phyloP scores from a whole-genome alignment of 2,329 filamentous ascomycete species.

The Cryphonectria japonica region DNA sequence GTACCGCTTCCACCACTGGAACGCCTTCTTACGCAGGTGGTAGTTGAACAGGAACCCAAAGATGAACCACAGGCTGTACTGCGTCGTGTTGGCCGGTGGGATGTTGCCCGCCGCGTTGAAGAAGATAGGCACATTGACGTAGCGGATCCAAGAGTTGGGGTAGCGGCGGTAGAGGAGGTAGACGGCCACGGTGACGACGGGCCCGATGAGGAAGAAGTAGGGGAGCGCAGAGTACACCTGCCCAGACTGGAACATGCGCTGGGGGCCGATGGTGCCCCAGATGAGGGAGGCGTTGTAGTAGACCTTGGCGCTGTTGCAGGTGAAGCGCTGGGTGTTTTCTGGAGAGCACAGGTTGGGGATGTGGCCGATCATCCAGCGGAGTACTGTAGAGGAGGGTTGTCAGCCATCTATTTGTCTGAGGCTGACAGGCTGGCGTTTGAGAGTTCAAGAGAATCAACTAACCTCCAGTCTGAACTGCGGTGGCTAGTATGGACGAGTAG shows the following conservation, averaged over 20 bases:
- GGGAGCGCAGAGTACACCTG: slow-evolving; percentile 38
- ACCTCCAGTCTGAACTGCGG: slow-evolving; percentile 40
- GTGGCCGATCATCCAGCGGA: slow-evolving; percentile 37
- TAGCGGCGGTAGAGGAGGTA: slow-evolving; percentile 37
- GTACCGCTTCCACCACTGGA: slow-evolving; percentile 41
- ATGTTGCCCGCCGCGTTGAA: slow-evolving; percentile 41
- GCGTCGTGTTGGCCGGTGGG: slow-evolving; percentile 39
- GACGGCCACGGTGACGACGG: slow-evolving; percentile 38
- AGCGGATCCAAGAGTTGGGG: slow-evolving; percentile 39
- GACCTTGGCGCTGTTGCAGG: slow-evolving; percentile 39
- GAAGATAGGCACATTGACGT: slow-evolving; percentile 40
- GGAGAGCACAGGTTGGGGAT: slow-evolving; percentile 37
- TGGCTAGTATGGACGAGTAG: slow-evolving; percentile 39
- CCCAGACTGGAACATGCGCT: slow-evolving; percentile 39
- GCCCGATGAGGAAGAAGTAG: slow-evolving; percentile 41
- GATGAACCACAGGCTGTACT: slow-evolving; percentile 40
- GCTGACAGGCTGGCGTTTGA: too few relatives aligned
- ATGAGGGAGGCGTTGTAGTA: slow-evolving; percentile 40
- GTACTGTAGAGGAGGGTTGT: slow-evolving; percentile 17
- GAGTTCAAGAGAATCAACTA: not conserved
- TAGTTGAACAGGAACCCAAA: slow-evolving; percentile 40
- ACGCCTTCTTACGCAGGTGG: slow-evolving; percentile 37
- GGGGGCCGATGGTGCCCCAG: slow-evolving; percentile 41
- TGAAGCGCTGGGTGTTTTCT: slow-evolving; percentile 39
- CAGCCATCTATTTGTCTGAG: not conserved